Base-by-base conservation (phyloP, 129 eudicot species). In the Oenanthe sinensis region DNA sequence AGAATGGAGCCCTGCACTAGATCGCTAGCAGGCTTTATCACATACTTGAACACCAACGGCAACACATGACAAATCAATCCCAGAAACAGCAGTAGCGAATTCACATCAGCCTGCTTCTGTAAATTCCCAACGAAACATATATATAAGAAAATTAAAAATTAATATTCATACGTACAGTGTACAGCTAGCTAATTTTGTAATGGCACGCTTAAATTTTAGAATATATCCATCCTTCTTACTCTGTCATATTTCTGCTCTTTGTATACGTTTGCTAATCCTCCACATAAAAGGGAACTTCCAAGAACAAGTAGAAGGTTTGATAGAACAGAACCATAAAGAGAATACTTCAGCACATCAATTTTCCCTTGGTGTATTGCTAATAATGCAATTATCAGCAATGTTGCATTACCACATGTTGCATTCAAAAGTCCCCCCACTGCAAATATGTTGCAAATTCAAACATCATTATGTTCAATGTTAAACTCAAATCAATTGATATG, bases 351-450 rank as follows among this genome's bases (percentile, higher is more conserved):
- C 77, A 94, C 92, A 33, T 87, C 90, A 1, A 91, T 85, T 78
- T 94, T 94, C 79, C 86, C 82, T 39, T 91, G 74, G 49, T 80
- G 79, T 1, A 94, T 84, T 74, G 98, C 98, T 42, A 94, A 81
- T 81, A 94, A 82, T 77, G 93, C 96, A 78, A 94, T 91, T 79
- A 94, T 91, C 33, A 94, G 90, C 90, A 91, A 97, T 26, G 98
- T 89, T 33, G 93, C 98, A 88, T 94, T 94, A 33, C 98, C 98
- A 80, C 98, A 94, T 68, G 98, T 94, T 63, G 98, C 98, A 78
- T 94, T 94, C 72, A 94, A 87, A 20, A 94, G 97, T 50, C 98
- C 98, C 80, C 98, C 98, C 80, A 91, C 98, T 94, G 88, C 83
- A 82, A 60, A 2, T 60, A 8, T 6, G 8, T 58, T n/a, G 15